phyloP scores from a whole-genome alignment of 2,329 filamentous ascomycete species.

The Aspergillus awamori region DNA sequence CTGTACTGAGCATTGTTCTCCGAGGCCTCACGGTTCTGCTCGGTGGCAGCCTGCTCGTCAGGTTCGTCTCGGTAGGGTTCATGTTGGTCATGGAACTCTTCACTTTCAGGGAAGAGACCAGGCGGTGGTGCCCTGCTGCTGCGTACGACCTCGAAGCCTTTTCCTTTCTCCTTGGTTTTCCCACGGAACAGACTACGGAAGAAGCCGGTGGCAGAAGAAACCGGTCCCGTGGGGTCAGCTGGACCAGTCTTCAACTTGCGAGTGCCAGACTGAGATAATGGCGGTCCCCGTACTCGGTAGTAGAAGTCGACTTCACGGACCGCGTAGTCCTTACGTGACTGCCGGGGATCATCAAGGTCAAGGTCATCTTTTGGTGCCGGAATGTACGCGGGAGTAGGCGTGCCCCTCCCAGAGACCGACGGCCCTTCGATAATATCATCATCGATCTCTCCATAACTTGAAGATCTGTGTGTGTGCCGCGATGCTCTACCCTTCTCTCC shows the following conservation, averaged over 20 bases:
- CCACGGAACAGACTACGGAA: conserved; percentile 76
- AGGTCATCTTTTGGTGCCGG: conserved; percentile 57
- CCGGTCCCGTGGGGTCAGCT: conserved; percentile 88
- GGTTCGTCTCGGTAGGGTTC: conserved; percentile 66
- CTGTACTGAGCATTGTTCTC: conserved; percentile 28
- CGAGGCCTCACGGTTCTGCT: conserved; percentile 31
- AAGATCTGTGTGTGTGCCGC: conserved; percentile 46
- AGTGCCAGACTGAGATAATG: conserved; percentile 77
- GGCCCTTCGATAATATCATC: conserved; percentile 42
- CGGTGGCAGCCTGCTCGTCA: conserved; percentile 31
- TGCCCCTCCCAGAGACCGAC: conserved; percentile 49
- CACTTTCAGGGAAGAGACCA: conserved; percentile 60
- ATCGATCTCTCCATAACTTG: conserved; percentile 36
- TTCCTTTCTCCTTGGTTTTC: conserved; percentile 91
- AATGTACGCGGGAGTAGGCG: conserved; percentile 58
- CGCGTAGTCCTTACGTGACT: conserved; percentile 78
- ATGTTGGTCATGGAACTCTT: conserved; percentile 54
- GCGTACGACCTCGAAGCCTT: conserved; percentile 94
- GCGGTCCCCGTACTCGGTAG: conserved; percentile 87
- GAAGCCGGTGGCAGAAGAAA: conserved; percentile 88
- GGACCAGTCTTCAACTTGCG: conserved; percentile 90
- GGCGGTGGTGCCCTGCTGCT: conserved; percentile 83
- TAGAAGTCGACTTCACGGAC: conserved; percentile 97
- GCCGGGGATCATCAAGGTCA: conserved; percentile 52
- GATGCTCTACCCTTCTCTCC: conserved; percentile 44